These are phyloP conservation scores for Cardamine occulta DNA, from an alignment of 345 rosid species.

Conservation along the genomic window DNA sequence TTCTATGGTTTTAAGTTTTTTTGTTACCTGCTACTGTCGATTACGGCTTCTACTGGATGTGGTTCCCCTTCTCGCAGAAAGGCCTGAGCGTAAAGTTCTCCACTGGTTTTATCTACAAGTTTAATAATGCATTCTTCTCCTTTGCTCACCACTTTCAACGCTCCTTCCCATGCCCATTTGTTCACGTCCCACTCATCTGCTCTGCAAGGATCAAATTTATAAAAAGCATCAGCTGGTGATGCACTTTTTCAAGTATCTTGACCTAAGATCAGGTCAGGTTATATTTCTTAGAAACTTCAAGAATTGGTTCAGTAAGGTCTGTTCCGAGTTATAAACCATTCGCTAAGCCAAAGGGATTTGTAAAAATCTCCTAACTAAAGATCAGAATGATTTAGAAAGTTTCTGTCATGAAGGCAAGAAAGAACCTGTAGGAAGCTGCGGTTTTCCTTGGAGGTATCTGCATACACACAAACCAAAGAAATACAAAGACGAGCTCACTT, in stretches of 20 bases:
- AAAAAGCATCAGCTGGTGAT: constrained; percentile 24
- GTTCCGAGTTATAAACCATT: constrained; percentile 4
- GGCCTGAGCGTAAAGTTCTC: constrained; percentile 92
- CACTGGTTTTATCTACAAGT: constrained; percentile 91
- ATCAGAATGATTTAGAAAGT: constrained; percentile 3
- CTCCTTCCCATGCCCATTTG: constrained; percentile 99
- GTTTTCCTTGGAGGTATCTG: constrained; percentile 99
- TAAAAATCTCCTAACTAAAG: constrained; percentile 11
- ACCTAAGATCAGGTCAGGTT: not conserved
- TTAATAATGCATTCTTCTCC: constrained; percentile 97
- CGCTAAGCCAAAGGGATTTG: not conserved
- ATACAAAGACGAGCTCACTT: constrained; percentile 22
- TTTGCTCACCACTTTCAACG: constrained; percentile 80
- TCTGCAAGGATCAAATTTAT: constrained; percentile 50
- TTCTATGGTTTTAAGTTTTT: not conserved
- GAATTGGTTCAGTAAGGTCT: constrained; percentile 9
- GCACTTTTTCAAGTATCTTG: not conserved
- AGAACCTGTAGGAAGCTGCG: constrained; percentile 95
- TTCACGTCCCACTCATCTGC: constrained; percentile 99
- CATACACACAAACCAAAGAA: constrained; percentile 44
- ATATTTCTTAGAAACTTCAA: constrained; percentile 6
- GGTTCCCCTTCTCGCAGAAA: constrained; percentile 91
- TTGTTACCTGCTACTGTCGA: constrained; percentile 95
- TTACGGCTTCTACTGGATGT: constrained; percentile 96
- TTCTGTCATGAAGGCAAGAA: constrained; percentile 13